Conservation (phyloP, 306 rosid genomes). For the Biancaea sappan region DNA sequence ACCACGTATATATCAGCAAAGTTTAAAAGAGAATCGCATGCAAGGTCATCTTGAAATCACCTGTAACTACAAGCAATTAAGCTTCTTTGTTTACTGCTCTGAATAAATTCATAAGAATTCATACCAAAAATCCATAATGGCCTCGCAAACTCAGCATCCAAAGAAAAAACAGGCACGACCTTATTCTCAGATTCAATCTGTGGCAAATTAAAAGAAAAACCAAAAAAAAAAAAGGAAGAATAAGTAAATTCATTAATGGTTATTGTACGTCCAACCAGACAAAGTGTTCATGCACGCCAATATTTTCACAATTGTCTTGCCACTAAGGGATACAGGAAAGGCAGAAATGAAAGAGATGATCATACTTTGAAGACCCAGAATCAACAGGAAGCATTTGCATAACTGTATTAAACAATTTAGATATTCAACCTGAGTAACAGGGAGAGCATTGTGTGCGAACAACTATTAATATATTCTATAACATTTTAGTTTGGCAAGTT, state of each 20-base stretch:
- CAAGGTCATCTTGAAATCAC: constrained; percentile 44
- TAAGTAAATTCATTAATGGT: not conserved
- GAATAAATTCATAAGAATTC: constrained; percentile 78
- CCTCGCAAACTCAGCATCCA: constrained; percentile 85
- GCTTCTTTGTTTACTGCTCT: constrained; percentile 41
- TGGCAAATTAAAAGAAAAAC: constrained; percentile 25
- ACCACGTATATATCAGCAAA: constrained; percentile 1
- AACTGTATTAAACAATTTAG: not conserved
- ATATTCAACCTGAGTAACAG: constrained; percentile 7
- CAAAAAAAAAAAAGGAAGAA: constrained; percentile 12
- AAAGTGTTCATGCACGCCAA: constrained; percentile 25
- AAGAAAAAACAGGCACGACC: constrained; percentile 65
- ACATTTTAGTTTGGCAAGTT: constrained; percentile 8
- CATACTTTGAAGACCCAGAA: constrained; percentile 6
- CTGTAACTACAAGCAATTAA: constrained; percentile 86
- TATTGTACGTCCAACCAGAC: constrained; percentile 13
- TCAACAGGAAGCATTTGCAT: not conserved
- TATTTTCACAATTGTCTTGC: constrained; percentile 7
- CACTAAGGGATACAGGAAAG: not conserved
- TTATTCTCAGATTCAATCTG: constrained; percentile 81
- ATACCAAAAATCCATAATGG: constrained; percentile 82
- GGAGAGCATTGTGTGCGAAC: not conserved
- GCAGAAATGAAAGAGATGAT: not conserved
- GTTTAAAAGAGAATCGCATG: constrained; percentile 12
- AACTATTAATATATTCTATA: constrained; percentile 3